Conservation (phyloP, 2,329 filamentous ascomycete genomes). For the Fusarium albidum region DNA sequence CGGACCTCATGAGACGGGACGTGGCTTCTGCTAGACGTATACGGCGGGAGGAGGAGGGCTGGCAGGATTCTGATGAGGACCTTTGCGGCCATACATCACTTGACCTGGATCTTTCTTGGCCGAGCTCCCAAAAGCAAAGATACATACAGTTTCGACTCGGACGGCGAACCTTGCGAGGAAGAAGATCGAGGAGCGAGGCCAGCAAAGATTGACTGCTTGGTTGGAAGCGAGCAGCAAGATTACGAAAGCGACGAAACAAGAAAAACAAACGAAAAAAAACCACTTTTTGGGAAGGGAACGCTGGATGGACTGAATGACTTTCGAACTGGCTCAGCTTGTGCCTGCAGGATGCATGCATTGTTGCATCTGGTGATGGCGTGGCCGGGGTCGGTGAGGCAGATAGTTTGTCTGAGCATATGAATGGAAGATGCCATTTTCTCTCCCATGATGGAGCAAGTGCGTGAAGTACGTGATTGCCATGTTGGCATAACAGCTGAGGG, state of each 20-base stretch:
- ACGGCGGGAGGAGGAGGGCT: slow-evolving; percentile 25
- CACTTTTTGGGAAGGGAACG: slow-evolving; percentile 37
- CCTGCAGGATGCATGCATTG: slow-evolving; percentile 12
- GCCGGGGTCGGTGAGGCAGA: slow-evolving; percentile 35
- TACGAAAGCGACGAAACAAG: slow-evolving; percentile 31
- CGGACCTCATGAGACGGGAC: slow-evolving; percentile 40
- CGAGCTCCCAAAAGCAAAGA: slow-evolving; percentile 16
- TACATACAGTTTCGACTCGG: slow-evolving; percentile 23
- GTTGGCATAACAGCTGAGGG: too few relatives aligned
- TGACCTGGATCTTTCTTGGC: slow-evolving; percentile 22
- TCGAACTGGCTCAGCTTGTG: slow-evolving; percentile 34
- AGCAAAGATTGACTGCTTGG: slow-evolving; percentile 16
- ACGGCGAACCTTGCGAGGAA: slow-evolving; percentile 20
- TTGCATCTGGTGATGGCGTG: slow-evolving; percentile 12
- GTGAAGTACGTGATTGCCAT: slow-evolving; percentile 1
- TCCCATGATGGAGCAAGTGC: slow-evolving; percentile 21
- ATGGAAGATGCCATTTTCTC: slow-evolving; percentile 35
- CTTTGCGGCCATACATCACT: slow-evolving; percentile 18
- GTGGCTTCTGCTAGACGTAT: slow-evolving; percentile 38
- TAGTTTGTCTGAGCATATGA: slow-evolving; percentile 39
- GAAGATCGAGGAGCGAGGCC: slow-evolving; percentile 14
- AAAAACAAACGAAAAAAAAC: slow-evolving; percentile 41
- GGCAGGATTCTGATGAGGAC: slow-evolving; percentile 19
- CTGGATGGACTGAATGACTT: slow-evolving; percentile 35
- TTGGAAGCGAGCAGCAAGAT: slow-evolving; percentile 22